Conservation (phyloP, 441 rosid genomes). For the Metrosideros polymorpha region DNA sequence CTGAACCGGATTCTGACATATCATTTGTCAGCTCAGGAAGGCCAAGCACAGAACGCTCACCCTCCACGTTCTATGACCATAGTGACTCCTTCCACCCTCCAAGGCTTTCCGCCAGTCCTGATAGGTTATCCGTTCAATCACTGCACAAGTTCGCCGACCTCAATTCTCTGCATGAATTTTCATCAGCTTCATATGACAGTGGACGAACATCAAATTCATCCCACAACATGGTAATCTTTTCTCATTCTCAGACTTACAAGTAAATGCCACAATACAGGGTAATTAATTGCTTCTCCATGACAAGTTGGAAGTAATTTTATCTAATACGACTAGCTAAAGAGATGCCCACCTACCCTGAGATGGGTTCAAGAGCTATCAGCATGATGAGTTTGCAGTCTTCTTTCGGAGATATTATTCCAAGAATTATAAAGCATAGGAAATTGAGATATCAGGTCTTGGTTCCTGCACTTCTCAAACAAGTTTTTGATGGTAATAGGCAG, state of each 20-base stretch:
- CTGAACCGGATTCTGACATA: constrained; percentile 65
- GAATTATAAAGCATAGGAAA: background rate
- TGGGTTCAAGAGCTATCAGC: background rate
- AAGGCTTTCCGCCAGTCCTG: constrained; percentile 48
- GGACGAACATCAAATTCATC: constrained; percentile 48
- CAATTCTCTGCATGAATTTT: constrained; percentile 34
- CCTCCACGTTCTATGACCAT: constrained; percentile 35
- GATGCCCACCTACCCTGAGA: background rate
- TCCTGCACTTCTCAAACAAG: background rate
- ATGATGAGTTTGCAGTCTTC: background rate
- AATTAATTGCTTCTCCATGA: background rate
- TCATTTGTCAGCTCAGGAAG: constrained; percentile 68
- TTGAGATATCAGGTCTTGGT: background rate
- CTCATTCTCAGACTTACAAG: background rate
- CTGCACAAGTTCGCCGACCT: constrained; percentile 36
- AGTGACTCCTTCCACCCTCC: constrained; percentile 33
- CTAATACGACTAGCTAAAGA: background rate
- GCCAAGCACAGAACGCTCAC: constrained; percentile 57
- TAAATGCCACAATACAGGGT: background rate
- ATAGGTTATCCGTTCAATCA: constrained; percentile 42
- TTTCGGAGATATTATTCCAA: background rate
- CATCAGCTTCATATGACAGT: constrained; percentile 51
- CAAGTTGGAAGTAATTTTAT: background rate
- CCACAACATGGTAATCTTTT: constrained; percentile 33
- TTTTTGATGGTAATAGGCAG: background rate